Evolutionary conservation across 495 filamentous ascomycete genomes (phyloP).

Genomic region (Tuber melanosporum): DNA sequence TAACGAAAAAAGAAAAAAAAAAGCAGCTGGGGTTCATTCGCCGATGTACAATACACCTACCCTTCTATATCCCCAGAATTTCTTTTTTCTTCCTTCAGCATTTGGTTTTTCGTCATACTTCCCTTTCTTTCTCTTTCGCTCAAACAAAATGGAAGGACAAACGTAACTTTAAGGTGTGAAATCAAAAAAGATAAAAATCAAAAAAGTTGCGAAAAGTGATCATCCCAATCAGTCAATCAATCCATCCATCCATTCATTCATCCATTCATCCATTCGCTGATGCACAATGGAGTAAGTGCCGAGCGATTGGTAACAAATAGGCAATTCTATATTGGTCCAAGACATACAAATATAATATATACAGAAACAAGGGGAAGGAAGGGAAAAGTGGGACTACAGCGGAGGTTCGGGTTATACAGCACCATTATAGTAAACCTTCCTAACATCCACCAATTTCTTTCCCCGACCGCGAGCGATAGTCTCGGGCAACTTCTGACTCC

Average conservation of each 20-base stretch:
- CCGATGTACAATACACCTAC: not conserved
- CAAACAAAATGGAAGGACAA: not conserved
- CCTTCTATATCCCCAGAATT: not conserved
- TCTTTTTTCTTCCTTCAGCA: not conserved
- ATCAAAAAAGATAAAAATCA: not conserved
- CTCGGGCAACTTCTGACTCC: conserved; percentile 76
- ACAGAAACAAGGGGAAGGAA: not conserved
- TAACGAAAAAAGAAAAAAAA: not conserved
- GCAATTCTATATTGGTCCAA: not conserved
- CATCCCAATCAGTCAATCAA: not conserved
- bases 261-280: not conserved
- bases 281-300: not conserved
- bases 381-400: not conserved
- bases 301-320: not conserved
- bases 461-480: conserved; percentile 78
- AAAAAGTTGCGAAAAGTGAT: not conserved
- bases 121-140: not conserved
- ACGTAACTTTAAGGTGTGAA: not conserved
- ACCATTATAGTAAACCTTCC: conserved; percentile 95
- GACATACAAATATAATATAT: not conserved
- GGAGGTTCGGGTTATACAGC: conserved; percentile 46
- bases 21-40: not conserved
- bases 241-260: not conserved
- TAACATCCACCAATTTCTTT: conserved; percentile 88
- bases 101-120: not conserved